Conservation (phyloP, 2,329 filamentous ascomycete genomes). For the Penicillium oxalicum region DNA sequence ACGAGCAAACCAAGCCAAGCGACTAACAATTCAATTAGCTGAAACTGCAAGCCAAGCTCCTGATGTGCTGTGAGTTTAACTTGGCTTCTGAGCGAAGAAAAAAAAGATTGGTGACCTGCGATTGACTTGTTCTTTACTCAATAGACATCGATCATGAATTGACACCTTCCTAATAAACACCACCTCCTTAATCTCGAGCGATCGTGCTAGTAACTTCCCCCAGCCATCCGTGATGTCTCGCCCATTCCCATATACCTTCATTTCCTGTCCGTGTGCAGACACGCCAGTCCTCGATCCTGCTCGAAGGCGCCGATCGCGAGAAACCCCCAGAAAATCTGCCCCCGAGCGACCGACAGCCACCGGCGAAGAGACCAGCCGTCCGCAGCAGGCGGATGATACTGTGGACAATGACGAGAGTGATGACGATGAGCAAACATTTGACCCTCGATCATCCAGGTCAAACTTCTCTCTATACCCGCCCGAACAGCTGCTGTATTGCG, state of each 20-base stretch:
- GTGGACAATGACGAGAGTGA: slow-evolving; percentile 56
- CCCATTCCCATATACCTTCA: slow-evolving; percentile 58
- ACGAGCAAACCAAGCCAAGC: too few species aligned
- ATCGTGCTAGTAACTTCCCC: neutral
- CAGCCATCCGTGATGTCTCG: slow-evolving; percentile 42
- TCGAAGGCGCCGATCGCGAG: slow-evolving; percentile 35
- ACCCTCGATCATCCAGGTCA: slow-evolving; percentile 75
- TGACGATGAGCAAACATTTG: slow-evolving; percentile 63
- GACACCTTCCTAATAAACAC: neutral
- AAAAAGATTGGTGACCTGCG: too few species aligned
- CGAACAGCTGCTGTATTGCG: slow-evolving; percentile 91
- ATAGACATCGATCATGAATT: too few species aligned
- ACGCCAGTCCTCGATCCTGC: slow-evolving; percentile 37
- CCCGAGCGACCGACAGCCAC: slow-evolving; percentile 14
- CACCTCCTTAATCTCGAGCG: neutral
- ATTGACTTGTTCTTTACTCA: too few species aligned
- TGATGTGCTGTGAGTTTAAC: too few species aligned
- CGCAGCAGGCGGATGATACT: slow-evolving; percentile 21
- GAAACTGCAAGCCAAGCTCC: too few species aligned
- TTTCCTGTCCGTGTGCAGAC: slow-evolving; percentile 59
- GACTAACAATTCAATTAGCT: too few species aligned
- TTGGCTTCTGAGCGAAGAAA: too few species aligned
- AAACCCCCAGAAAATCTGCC: slow-evolving; percentile 29
- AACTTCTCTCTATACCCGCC: slow-evolving; percentile 91
- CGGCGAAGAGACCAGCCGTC: slow-evolving; percentile 2